Conservation (phyloP, 805 yeast genomes). For the Pichia gijzeniarum region DNA sequence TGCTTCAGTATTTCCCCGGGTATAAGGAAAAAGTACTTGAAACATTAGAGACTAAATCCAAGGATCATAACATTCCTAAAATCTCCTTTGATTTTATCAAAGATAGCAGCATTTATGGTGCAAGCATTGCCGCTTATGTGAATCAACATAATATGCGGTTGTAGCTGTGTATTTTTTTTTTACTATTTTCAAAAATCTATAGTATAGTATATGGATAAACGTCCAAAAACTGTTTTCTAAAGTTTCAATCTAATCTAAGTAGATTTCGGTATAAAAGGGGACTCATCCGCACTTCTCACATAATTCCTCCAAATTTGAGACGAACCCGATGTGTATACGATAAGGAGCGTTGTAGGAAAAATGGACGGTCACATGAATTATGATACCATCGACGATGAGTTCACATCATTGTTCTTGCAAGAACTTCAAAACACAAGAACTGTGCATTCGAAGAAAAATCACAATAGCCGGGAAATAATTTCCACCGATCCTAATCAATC, state of each 20-base stretch:
- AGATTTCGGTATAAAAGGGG: too few species aligned
- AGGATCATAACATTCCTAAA: neutral
- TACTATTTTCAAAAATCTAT: too few species aligned
- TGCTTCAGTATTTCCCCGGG: slow-evolving; percentile 12
- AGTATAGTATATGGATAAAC: neutral
- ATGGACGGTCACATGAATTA: neutral
- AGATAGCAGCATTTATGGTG: slow-evolving; percentile 10
- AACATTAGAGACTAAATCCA: slow-evolving; percentile 1
- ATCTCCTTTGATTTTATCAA: slow-evolving; percentile 6
- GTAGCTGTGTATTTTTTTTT: neutral
- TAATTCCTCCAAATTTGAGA: too few species aligned
- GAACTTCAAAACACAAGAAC: slow-evolving; percentile 10
- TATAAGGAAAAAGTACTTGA: slow-evolving; percentile 8
- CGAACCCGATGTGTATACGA: too few species aligned
- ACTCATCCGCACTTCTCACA: too few species aligned
- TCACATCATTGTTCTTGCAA: slow-evolving; percentile 15
- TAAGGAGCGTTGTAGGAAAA: too few species aligned
- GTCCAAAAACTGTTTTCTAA: too few species aligned
- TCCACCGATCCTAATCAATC: neutral
- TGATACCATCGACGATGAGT: slow-evolving; percentile 13
- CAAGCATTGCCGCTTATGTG: slow-evolving; percentile 9
- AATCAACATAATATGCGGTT: neutral
- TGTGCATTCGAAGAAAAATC: neutral
- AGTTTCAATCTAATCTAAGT: too few species aligned
- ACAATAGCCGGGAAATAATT: neutral